Evolutionary conservation across 1,139 yeast genomes (phyloP).

Genomic region (Saccharomycopsis crataegensis): DNA sequence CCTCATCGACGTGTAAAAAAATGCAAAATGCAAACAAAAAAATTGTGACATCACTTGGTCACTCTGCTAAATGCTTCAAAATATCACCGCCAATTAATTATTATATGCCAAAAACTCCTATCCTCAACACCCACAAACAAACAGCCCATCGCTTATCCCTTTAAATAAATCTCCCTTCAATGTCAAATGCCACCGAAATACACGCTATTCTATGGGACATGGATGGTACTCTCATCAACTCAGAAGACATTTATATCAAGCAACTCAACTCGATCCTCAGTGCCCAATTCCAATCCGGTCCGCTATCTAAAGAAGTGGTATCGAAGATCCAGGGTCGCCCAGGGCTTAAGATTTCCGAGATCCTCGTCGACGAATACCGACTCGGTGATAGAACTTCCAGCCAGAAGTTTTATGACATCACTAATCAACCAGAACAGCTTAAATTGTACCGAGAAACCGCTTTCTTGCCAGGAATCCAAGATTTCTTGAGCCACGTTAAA

Average conservation of each 20-base stretch:
- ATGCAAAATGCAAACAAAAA: no score
- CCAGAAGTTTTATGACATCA: slow-evolving; percentile 33
- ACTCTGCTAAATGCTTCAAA: no score
- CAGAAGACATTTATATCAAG: slow-evolving; percentile 48
- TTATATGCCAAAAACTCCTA: no score
- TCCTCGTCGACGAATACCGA: slow-evolving; percentile 38
- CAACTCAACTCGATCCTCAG: slow-evolving; percentile 11
- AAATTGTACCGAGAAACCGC: slow-evolving; percentile 37
- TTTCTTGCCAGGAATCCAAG: slow-evolving; percentile 47
- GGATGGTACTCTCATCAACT: slow-evolving; percentile 54
- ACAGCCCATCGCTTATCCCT: no score
- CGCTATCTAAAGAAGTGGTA: slow-evolving; percentile 52
- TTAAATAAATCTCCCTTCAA: no score
- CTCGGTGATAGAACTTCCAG: slow-evolving; percentile 32
- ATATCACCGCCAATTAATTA: no score
- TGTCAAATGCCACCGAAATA: no score
- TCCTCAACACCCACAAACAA: no score
- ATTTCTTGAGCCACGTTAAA: slow-evolving; percentile 28
- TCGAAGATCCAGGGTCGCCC: slow-evolving; percentile 50
- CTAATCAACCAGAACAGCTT: slow-evolving; percentile 33
- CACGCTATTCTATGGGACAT: slow-evolving; percentile 31
- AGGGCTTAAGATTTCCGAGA: slow-evolving; percentile 37
- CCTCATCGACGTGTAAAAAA: no score
- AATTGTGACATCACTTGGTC: no score
- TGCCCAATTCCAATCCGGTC: slow-evolving; percentile 35